These are phyloP conservation scores for Alternaria sp. DNA, from an alignment of 2,329 filamentous ascomycete genomes.

Conservation along the genomic window DNA sequence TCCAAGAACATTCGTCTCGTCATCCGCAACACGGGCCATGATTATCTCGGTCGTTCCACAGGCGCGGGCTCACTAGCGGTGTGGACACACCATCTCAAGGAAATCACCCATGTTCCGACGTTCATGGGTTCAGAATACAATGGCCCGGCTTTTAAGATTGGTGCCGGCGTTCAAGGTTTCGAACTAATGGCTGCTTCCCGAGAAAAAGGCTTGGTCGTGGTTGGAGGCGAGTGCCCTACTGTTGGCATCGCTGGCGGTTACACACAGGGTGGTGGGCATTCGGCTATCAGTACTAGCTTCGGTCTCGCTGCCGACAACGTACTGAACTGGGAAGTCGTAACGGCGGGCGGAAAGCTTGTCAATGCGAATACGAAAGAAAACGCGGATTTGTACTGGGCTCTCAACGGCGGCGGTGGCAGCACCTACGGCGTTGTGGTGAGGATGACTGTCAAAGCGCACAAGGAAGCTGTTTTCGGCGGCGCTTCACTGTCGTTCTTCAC, in stretches of 20 bases:
- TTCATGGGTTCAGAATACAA: conserved; percentile 17
- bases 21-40: conserved; percentile 39
- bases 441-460: conserved; percentile 27
- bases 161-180: conserved; percentile 32
- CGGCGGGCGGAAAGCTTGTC: conserved; percentile 25
- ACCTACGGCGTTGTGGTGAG: conserved; percentile 35
- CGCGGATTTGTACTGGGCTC: conserved; percentile 36
- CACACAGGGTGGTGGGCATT: conserved; percentile 57
- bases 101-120: conserved; percentile 18
- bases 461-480: conserved; percentile 22
- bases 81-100: conserved; percentile 31
- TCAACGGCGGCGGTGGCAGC: conserved; percentile 35
- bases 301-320: conserved; percentile 37
- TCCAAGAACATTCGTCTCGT: conserved; percentile 34
- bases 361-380: conserved; percentile 23
- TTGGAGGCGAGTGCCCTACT: conserved; percentile 42
- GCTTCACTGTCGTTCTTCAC: conserved; percentile 19
- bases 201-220: conserved; percentile 21
- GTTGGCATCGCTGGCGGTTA: conserved; percentile 54
- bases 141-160: conserved; percentile 29
- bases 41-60: conserved; percentile 31
- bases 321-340: conserved; percentile 29
- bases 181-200: conserved; percentile 28
- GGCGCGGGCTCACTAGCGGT: conserved; percentile 21
- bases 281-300: conserved; percentile 55